Evolutionary conservation across 2,329 filamentous ascomycete genomes (phyloP).

Genomic region (Penicillium sp.): DNA sequence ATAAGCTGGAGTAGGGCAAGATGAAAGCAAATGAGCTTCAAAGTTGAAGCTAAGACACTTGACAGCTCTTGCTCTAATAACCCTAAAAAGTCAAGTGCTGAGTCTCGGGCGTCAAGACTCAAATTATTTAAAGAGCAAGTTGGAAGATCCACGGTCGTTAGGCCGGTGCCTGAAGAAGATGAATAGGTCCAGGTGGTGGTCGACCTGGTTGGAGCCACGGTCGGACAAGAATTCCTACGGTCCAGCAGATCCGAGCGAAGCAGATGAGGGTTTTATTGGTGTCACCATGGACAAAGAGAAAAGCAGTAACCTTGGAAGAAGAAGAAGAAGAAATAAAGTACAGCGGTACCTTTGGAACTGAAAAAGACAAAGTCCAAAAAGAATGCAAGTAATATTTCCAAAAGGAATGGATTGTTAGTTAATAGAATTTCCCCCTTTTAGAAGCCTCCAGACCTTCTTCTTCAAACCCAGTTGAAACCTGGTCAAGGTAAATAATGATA

Average conservation of each 20-base stretch:
- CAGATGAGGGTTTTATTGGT: not conserved
- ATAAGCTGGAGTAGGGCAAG: no score
- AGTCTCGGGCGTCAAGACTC: slow-evolving; percentile 15
- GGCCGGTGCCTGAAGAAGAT: slow-evolving; percentile 24
- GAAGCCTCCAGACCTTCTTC: not conserved
- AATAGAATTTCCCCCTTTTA: not conserved
- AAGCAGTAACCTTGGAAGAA: not conserved
- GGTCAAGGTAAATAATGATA: not conserved
- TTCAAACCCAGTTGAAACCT: no score
- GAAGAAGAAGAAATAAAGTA: slow-evolving; percentile 3
- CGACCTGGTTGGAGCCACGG: slow-evolving; percentile 22
- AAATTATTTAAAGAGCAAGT: not conserved
- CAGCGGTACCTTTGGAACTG: no score
- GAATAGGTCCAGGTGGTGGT: slow-evolving; percentile 14
- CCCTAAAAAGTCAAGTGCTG: not conserved
- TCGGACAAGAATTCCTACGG: slow-evolving; percentile 28
- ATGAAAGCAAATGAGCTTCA: no score
- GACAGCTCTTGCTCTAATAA: slow-evolving; percentile 4
- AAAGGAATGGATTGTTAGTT: slow-evolving; percentile 1
- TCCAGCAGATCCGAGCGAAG: slow-evolving; percentile 28
- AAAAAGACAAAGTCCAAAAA: no score
- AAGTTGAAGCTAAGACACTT: not conserved
- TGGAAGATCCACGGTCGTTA: slow-evolving; percentile 16
- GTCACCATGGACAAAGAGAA: not conserved
- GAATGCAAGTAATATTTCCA: not conserved